Evolutionary conservation across 2,329 filamentous ascomycete species (phyloP).

Genomic region (Boeremia exigua): DNA sequence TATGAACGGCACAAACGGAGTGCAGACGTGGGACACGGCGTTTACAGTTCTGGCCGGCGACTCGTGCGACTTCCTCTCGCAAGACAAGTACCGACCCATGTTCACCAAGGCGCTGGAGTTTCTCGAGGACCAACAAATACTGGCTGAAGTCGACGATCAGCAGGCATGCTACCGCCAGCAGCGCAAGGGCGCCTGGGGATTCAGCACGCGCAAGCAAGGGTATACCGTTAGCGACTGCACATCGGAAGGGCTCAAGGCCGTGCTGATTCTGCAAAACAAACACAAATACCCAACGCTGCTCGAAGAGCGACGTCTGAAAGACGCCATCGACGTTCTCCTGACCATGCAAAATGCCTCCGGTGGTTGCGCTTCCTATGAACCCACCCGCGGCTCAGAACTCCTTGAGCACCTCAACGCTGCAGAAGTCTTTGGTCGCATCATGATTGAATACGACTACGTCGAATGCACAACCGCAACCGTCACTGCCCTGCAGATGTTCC

Average conservation of each 20-base stretch:
- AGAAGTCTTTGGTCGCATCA: conserved; percentile 95
- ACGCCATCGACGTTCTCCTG: conserved; percentile 88
- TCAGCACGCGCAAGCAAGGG: conserved; percentile 89
- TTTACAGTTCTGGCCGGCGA: conserved; percentile 85
- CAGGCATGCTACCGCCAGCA: conserved; percentile 85
- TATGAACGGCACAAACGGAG: conserved; percentile 95
- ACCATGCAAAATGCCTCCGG: conserved; percentile 89
- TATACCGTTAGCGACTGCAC: conserved; percentile 97
- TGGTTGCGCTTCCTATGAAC: conserved; percentile 90
- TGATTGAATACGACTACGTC: conserved; percentile 98
- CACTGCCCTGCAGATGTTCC: conserved; percentile 83
- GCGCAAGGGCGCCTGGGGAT: conserved; percentile 93
- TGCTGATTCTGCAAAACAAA: conserved; percentile 81
- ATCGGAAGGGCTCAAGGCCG: conserved; percentile 85
- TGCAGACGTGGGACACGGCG: conserved; percentile 95
- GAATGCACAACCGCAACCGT: conserved; percentile 97
- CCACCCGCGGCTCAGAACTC: conserved; percentile 75
- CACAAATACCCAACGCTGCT: conserved; percentile 74
- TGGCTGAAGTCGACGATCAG: conserved; percentile 79
- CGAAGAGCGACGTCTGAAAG: conserved; percentile 77
- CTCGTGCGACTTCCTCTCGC: conserved; percentile 77
- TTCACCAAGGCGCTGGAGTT: conserved; percentile 82
- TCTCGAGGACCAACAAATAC: conserved; percentile 88
- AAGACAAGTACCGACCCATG: conserved; percentile 82
- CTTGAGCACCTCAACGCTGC: conserved; percentile 91